Conservation (phyloP, 176 grass and related monocot genomes). For the Poa pratensis region DNA sequence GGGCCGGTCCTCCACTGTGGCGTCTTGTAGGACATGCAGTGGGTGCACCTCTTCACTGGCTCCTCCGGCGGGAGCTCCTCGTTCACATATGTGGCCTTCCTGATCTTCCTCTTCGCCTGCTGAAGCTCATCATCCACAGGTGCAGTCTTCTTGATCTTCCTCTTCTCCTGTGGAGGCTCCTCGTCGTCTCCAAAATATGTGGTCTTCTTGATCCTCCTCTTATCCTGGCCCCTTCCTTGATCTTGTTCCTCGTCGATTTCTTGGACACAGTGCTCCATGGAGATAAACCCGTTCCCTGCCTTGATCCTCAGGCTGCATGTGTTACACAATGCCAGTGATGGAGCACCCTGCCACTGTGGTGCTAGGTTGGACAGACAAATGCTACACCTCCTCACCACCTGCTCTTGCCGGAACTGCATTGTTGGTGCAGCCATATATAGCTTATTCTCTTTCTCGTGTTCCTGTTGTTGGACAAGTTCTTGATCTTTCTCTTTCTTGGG, state of each 20-base stretch:
- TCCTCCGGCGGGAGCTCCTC: constrained; percentile 28
- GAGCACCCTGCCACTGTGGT: constrained; percentile 71
- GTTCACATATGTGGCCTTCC: constrained; percentile 32
- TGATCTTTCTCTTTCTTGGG: constrained; percentile 61
- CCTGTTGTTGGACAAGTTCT: constrained; percentile 45
- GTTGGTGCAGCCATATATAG: background rate
- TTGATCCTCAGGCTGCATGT: constrained; percentile 77
- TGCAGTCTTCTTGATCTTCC: constrained; percentile 28
- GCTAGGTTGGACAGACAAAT: constrained; percentile 73
- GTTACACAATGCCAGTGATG: constrained; percentile 65
- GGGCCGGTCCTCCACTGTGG: constrained; percentile 82
- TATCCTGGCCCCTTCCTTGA: constrained; percentile 28
- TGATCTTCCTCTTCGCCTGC: constrained; percentile 44
- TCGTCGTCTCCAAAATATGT: constrained; percentile 34
- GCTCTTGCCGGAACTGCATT: constrained; percentile 38
- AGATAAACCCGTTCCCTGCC: constrained; percentile 45
- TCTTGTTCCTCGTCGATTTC: constrained; percentile 41
- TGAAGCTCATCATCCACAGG: constrained; percentile 21
- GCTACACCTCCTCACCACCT: constrained; percentile 65
- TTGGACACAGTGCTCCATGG: constrained; percentile 37
- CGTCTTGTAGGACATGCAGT: constrained; percentile 80
- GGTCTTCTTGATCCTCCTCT: constrained; percentile 47
- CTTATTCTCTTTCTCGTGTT: constrained; percentile 39
- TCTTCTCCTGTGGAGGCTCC: constrained; percentile 28
- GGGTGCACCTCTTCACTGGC: constrained; percentile 62